Conservation (phyloP, 208 protist genomes). For the Acanthamoeba sp. region DNA sequence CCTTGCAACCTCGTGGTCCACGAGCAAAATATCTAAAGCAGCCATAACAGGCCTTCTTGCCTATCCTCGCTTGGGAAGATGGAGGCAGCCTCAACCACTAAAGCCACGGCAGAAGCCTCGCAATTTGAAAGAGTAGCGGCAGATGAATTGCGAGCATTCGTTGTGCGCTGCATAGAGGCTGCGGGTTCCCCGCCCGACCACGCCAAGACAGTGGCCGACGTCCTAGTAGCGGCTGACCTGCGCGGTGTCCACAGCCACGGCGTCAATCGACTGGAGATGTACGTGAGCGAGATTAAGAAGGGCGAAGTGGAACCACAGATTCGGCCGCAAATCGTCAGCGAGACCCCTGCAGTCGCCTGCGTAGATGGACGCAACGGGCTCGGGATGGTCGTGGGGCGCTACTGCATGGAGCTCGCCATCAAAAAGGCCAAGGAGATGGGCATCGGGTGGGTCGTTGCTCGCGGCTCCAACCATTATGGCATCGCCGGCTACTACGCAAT, state of each 20-base stretch:
- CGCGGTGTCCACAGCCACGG: conserved; percentile 83
- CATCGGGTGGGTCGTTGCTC: conserved; percentile 79
- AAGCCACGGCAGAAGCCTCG: neutral
- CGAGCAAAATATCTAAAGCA: too few relatives aligned
- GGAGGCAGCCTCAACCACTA: neutral
- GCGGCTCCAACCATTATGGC: conserved; percentile 83
- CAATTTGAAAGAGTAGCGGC: neutral
- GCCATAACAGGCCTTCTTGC: too few relatives aligned
- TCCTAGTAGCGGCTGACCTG: conserved; percentile 81
- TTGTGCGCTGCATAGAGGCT: conserved; percentile 12
- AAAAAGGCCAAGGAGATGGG: conserved; percentile 82
- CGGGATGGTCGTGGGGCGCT: conserved; percentile 75
- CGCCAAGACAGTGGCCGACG: conserved; percentile 67
- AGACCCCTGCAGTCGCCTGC: conserved; percentile 83
- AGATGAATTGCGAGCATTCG: neutral
- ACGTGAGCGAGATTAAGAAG: conserved; percentile 76
- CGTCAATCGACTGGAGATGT: conserved; percentile 81
- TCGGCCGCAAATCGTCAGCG: conserved; percentile 77
- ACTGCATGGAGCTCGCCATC: conserved; percentile 84
- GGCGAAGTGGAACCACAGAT: conserved; percentile 73
- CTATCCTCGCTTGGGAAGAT: too few relatives aligned
- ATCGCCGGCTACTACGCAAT: conserved; percentile 83
- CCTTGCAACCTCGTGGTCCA: too few relatives aligned
- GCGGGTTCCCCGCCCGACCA: conserved; percentile 33
- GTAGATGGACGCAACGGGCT: conserved; percentile 86